Evolutionary conservation across 208 protist genomes (phyloP).

Genomic region (Novymonas esmeraldas): DNA sequence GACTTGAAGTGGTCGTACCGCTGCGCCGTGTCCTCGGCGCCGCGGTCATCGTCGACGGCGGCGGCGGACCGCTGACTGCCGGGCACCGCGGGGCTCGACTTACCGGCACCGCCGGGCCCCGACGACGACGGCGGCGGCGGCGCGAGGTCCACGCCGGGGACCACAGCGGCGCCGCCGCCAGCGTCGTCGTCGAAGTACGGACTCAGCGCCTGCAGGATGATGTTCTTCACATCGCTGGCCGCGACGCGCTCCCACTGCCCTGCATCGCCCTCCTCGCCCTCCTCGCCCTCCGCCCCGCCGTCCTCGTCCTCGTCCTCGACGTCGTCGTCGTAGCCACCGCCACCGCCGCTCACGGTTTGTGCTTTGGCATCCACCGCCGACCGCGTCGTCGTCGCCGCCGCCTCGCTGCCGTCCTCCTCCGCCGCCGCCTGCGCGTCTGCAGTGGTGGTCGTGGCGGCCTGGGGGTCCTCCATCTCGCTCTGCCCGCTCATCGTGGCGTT

Average conservation of each 20-base stretch:
- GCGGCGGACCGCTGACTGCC: background rate
- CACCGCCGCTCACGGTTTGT: too few relatives aligned
- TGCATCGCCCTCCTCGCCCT: constrained; percentile 30
- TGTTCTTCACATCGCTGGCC: constrained; percentile 88
- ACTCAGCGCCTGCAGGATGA: constrained; percentile 81
- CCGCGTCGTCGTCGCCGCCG: background rate
- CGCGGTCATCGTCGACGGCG: constrained; percentile 16
- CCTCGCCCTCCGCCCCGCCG: constrained; percentile 12
- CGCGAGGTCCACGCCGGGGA: constrained; percentile 8
- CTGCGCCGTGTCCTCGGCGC: constrained; percentile 59
- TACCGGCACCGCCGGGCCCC: background rate
- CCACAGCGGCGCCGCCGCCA: constrained; percentile 25
- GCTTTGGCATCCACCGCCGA: background rate
- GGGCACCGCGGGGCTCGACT: background rate
- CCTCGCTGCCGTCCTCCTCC: background rate
- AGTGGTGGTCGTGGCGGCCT: background rate
- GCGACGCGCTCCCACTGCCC: constrained; percentile 50
- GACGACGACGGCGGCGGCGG: background rate
- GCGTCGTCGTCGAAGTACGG: constrained; percentile 89
- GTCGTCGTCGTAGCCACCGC: background rate
- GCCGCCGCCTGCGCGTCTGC: background rate
- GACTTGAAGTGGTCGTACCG: constrained; percentile 83
- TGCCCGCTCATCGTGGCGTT: background rate
- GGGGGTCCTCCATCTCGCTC: background rate
- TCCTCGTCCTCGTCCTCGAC: constrained; percentile 1